Conservation (phyloP, 192 early-diverging fungal genomes). For the Coemansia sp. region DNA sequence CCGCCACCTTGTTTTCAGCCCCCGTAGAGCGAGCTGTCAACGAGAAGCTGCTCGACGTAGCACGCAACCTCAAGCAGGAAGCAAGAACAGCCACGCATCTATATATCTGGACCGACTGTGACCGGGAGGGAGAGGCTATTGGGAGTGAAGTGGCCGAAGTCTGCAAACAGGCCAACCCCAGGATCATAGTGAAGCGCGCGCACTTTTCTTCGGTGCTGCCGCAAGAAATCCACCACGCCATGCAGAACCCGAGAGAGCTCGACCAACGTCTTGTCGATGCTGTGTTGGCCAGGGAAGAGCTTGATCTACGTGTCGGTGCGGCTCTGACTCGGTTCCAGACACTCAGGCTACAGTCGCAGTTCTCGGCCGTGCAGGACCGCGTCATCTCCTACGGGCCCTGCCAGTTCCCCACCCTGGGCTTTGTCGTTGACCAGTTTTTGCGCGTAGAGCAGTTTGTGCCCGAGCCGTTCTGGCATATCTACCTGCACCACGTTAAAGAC, state of each 20-base stretch:
- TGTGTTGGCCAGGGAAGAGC: conserved; percentile 78
- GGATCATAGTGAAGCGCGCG: conserved; percentile 74
- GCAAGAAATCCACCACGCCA: conserved; percentile 75
- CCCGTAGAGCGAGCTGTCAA: conserved; percentile 56
- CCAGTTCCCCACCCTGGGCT: conserved; percentile 96
- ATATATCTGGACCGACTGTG: conserved; percentile 99
- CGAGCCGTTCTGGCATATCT: conserved; percentile 91
- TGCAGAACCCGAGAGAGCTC: conserved; percentile 64
- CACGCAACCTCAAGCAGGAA: conserved; percentile 62
- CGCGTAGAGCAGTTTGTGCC: conserved; percentile 73
- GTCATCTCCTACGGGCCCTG: conserved; percentile 90
- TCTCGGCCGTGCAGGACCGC: conserved; percentile 54
- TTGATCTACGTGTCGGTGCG: conserved; percentile 90
- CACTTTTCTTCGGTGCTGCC: conserved; percentile 84
- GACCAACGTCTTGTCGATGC: conserved; percentile 74
- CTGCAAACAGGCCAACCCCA: conserved; percentile 58
- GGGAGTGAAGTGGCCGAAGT: conserved; percentile 77
- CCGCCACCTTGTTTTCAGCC: conserved; percentile 64
- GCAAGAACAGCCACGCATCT: conserved; percentile 60
- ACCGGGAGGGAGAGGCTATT: conserved; percentile 94
- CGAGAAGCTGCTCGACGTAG: conserved; percentile 44
- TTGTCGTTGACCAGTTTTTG: conserved; percentile 85
- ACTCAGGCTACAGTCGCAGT: conserved; percentile 56
- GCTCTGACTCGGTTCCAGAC: conserved; percentile 94
- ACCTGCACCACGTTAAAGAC: conserved; percentile 56